Base-by-base conservation (phyloP, 2,329 filamentous ascomycete species). In the Sclerotinia spermophila region DNA sequence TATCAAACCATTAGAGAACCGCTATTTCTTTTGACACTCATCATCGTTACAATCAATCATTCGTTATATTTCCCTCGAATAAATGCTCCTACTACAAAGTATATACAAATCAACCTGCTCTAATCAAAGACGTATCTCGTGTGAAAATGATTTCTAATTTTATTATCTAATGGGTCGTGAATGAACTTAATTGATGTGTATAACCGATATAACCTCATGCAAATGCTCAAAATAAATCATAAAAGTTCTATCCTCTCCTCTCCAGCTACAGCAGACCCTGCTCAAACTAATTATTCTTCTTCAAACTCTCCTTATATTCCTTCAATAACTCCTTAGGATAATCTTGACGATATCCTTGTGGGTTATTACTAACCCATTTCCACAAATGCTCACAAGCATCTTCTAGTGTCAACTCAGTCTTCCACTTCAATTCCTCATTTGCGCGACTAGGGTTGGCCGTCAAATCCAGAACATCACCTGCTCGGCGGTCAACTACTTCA, bases 361-460 rank as follows among this genome's bases (percentile, higher is more conserved):
- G 96, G 84, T 98, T 98, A 83, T 97, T 98, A 83, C 91, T 86
- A 24, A 96, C 97, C 96, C 96, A 99, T 79, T 89, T 90, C 96
- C 96, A 99, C 75, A 99, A 86, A 82, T 99, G 94, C 76, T 90
- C 89, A 81, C 96, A 99, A 38, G 95, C 94, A 81, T 97, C 89
- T 83, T 98, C 95, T 80, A 99, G 89, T 30, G 92, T 94, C 71
- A 91, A 86, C 83, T 96, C 88, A 1, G 96, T 94, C 85, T 94
- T 94, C 96, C 96, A 99, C 74, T 89, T 85, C 68, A 99, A 86
- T 84, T 99, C 96, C 80, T 88, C 84, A 82, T 97, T 97, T 67
- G 96, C 96, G 51, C 93, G 88, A 5, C 87, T 86, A 19, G 96
- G 92, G 82, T 97, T 96, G 75, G 96, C 94, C 33, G 96, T 99